Evolutionary conservation across 1,284 basidiomycete genomes (phyloP).

Genomic region (Moesziomyces globuligerus): DNA sequence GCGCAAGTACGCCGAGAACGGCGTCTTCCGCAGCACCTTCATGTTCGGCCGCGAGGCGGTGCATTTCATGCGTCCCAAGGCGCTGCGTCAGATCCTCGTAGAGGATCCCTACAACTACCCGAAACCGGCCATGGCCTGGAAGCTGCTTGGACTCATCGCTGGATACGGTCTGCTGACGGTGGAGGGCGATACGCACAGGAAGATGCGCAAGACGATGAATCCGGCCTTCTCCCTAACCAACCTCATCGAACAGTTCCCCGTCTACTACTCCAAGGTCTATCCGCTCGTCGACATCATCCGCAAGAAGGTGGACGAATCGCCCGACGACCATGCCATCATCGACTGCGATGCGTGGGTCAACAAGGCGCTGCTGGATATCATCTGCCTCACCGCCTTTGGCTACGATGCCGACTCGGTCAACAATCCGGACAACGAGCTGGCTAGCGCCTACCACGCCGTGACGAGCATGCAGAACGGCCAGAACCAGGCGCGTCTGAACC

Average conservation of each 20-base stretch:
- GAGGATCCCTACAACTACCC: conserved; percentile 49
- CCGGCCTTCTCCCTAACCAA: conserved; percentile 54
- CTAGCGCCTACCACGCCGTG: conserved; percentile 55
- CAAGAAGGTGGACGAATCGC: conserved; percentile 35
- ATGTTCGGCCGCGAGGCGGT: conserved; percentile 44
- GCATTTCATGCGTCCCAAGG: conserved; percentile 36
- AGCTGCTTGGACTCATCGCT: conserved; percentile 43
- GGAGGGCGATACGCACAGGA: conserved; percentile 51
- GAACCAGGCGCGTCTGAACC: conserved; percentile 54
- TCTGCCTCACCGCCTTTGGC: conserved; percentile 57
- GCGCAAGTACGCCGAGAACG: conserved; percentile 27
- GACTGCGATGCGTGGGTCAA: conserved; percentile 54
- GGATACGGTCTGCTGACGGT: conserved; percentile 54
- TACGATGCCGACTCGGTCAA: conserved; percentile 58
- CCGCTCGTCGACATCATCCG: conserved; percentile 46
- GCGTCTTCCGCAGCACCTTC: conserved; percentile 35
- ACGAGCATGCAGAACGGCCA: conserved; percentile 54
- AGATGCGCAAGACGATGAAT: conserved; percentile 59
- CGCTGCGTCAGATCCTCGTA: conserved; percentile 47
- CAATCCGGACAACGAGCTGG: conserved; percentile 52
- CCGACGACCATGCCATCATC: conserved; percentile 39
- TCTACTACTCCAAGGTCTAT: conserved; percentile 54
- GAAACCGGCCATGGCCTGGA: conserved; percentile 42
- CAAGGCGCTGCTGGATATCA: conserved; percentile 64
- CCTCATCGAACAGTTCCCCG: conserved; percentile 52